Base-by-base conservation (phyloP, 257 asterid species). In the Fraxinus quadrangulata region DNA sequence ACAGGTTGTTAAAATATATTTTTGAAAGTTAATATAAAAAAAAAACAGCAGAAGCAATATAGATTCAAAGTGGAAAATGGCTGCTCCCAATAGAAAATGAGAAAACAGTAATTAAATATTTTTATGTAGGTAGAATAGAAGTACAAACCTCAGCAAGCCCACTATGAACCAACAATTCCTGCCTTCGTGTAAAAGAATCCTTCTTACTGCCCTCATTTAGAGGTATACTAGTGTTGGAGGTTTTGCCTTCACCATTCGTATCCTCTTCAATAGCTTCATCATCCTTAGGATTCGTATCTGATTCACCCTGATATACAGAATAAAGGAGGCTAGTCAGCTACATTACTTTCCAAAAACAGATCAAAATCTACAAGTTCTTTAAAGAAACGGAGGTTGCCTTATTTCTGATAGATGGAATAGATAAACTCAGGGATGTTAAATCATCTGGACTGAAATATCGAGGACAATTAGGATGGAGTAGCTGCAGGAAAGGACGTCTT, bases 81-180 rank as follows among this genome's bases (percentile, higher is more conserved):
- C 13, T 37, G 40, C 49, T 23, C 5, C 73, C 12, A 36, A 75
- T 24, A 6, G 71, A 30, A 40, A 39, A 61, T 5, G 65, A 39
- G 28, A 77, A 11, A 21, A 39, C 33, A 13, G 17, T 45, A 3
- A 12, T 0, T 47, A 49, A 34, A 78, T 30, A 71, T 77, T 75
- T 70, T 7, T 28, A 75, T 2, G 74, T 40, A 72, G 66, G 2
- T 11, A 40, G 28, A 31, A 12, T 69, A 78, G 66, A 71, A 49
- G 49, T 24, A 81, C 85, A 71, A 79, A 95, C 99, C 98, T 93
- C 96, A 42, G 97, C 99, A 80, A 95, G 91, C 69, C 96, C 99
- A 83, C 94, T 88, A 72, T 85, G 51, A 33, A 95, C 87, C 31
- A 95, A 85, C 91, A 95, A 87, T 88, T 95, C 99, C 79, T 81